phyloP scores from a whole-genome alignment of 257 asterid genomes.

The Parsonsia alboflavescens region DNA sequence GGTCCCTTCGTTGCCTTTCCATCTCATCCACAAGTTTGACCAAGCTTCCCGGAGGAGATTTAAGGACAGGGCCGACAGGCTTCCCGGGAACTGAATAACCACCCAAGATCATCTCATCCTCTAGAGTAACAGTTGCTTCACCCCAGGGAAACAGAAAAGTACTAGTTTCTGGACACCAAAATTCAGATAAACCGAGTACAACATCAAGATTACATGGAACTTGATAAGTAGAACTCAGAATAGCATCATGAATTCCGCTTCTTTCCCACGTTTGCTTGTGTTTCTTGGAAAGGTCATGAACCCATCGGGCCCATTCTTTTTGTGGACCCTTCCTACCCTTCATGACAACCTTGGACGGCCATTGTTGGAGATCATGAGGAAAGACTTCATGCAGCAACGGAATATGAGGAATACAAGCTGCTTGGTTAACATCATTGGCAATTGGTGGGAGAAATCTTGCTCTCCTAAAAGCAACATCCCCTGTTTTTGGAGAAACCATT shows the following conservation, averaged over 20 bases:
- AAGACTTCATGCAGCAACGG: not conserved
- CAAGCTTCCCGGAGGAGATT: not conserved
- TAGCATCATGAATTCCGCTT: slow-evolving; percentile 33
- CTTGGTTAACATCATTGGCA: not conserved
- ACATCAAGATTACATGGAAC: slow-evolving; percentile 14
- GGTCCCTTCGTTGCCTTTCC: not conserved
- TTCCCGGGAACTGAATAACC: slow-evolving; percentile 37
- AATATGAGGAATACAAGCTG: not conserved
- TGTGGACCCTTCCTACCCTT: slow-evolving; percentile 21
- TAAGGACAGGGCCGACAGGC: slow-evolving; percentile 6
- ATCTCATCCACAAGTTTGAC: slow-evolving; percentile 5
- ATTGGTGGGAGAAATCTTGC: slow-evolving; percentile 10
- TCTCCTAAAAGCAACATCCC: not conserved
- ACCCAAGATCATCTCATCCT: slow-evolving; percentile 38
- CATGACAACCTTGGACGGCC: slow-evolving; percentile 1
- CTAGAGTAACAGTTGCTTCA: slow-evolving; percentile 39
- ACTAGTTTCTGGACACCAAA: slow-evolving; percentile 40
- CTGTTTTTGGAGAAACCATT: not conserved
- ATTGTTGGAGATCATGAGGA: not conserved
- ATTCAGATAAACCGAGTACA: slow-evolving; percentile 27
- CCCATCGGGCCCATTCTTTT: slow-evolving; percentile 34
- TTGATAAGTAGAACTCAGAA: slow-evolving; percentile 17
- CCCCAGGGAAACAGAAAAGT: slow-evolving; percentile 46
- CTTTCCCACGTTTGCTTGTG: slow-evolving; percentile 23
- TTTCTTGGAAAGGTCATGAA: slow-evolving; percentile 11